These are phyloP conservation scores for Fusarium verrucosum DNA, from an alignment of 2,329 filamentous ascomycete species.

Conservation along the genomic window DNA sequence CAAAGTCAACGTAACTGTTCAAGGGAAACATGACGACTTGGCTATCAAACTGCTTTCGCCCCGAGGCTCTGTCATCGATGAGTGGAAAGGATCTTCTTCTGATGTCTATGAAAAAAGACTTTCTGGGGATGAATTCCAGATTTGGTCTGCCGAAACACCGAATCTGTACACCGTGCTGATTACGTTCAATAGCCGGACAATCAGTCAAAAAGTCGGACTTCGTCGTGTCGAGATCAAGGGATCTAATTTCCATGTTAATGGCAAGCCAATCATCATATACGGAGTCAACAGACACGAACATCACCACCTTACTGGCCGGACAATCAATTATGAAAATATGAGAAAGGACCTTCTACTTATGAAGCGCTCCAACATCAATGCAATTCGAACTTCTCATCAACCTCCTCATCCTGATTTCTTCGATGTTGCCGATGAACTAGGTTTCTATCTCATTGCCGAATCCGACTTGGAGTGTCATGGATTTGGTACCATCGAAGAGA, in stretches of 20 bases:
- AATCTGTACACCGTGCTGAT: constrained; percentile 64
- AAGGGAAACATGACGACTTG: constrained; percentile 56
- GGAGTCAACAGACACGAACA: constrained; percentile 79
- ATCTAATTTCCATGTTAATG: constrained; percentile 72
- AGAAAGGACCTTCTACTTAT: constrained; percentile 69
- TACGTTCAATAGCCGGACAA: constrained; percentile 48
- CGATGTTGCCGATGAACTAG: constrained; percentile 69
- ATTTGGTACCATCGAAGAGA: constrained; percentile 46
- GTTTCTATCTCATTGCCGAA: constrained; percentile 70
- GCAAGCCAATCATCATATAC: constrained; percentile 69
- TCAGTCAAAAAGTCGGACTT: constrained; percentile 70
- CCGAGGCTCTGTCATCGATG: constrained; percentile 44
- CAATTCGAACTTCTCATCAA: constrained; percentile 74
- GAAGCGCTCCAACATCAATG: constrained; percentile 76
- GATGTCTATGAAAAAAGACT: constrained; percentile 54
- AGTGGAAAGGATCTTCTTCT: constrained; percentile 36
- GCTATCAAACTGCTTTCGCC: constrained; percentile 51
- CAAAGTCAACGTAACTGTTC: constrained; percentile 58
- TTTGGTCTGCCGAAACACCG: constrained; percentile 76
- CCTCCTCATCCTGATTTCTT: constrained; percentile 69
- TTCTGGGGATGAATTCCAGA: constrained; percentile 60
- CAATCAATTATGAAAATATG: constrained; percentile 70
- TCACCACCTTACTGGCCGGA: constrained; percentile 68
- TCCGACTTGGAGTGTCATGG: constrained; percentile 65
- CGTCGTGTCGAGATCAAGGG: constrained; percentile 68